Base-by-base conservation (phyloP, 768 basidiomycete genomes). In the Peribolospora baueri region DNA sequence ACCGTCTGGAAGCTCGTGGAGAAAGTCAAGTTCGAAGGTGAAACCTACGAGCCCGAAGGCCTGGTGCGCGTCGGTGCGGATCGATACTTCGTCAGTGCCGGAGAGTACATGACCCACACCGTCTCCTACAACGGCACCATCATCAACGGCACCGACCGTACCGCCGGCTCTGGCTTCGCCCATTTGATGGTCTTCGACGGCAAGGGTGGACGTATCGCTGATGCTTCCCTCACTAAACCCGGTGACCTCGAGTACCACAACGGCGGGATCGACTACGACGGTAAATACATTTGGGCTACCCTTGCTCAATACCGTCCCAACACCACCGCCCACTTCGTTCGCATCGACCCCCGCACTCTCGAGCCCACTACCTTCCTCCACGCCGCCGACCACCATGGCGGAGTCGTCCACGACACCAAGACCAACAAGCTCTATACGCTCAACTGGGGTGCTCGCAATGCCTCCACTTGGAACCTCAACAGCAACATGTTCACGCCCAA, bases 121-220 rank as follows among this genome's bases (percentile, higher is more conserved):
- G 45, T 39, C n/a, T 42, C 55, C 5, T 59, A 54, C 49, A 53
- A 59, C 40, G 56, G 56, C 40, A 51, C 46, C 8, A 36, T 56
- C 14, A 54, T 59, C 58, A 56, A 59, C 52, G 58, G 58, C 42
- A 56, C 58, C 36, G 58, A 59, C 47, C 52, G 58, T 14, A 38
- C n/a, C 42, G 42, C 46, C 40, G 58, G 58, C 4, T 46, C 56
- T 43, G 58, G 58, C 13, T 54, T 47, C 36, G 55, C 58, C 5
- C 55, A 57, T 41, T 47, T 59, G 39, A 50, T 55, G 37, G 49
- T 59, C 48, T 56, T 52, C 49, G 55, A 56, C 46, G 56, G 55
- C 5, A 57, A 54, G 8, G 58, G 58, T 11, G 55, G 42, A 5
- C 55, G 58, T 2, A 36, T 59, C 11, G 56, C 58, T 0, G 55